Conservation (phyloP, 2,329 filamentous ascomycete species). For the Xylaria arbuscula region DNA sequence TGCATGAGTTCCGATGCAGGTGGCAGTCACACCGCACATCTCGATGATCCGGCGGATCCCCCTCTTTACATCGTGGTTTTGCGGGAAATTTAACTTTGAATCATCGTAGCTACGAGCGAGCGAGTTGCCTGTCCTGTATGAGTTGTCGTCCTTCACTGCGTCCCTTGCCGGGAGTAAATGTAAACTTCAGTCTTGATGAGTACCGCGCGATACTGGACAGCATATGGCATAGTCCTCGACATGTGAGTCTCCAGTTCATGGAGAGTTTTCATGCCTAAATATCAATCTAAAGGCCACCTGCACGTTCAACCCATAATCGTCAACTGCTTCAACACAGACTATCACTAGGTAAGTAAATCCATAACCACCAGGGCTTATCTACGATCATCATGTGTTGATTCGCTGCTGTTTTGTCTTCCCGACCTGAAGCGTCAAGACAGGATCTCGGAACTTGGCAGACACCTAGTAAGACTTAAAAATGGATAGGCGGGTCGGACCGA, state of each 20-base stretch:
- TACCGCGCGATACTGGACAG: neutral
- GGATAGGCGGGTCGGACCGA: constrained; percentile 12
- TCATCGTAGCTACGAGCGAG: neutral
- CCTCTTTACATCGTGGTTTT: neutral
- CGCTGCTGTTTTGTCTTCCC: too few species aligned
- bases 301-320: too few species aligned
- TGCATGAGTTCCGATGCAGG: constrained; percentile 21
- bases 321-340: too few species aligned
- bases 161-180: constrained; percentile 1
- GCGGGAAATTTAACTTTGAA: neutral
- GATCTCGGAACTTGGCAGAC: neutral
- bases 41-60: neutral
- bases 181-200: neutral
- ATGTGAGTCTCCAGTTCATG: neutral
- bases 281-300: too few species aligned
- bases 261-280: too few species aligned
- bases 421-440: too few species aligned
- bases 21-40: constrained; percentile 29
- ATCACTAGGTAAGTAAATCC: too few species aligned
- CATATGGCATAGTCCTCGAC: neutral
- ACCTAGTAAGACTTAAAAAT: neutral
- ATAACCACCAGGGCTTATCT: too few species aligned
- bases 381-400: too few species aligned
- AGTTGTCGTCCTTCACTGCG: neutral
- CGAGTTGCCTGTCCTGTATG: neutral